A percentile compares a stretch with the other conserved stretches of the same genome.
These are phyloP conservation scores for Epithemia pelagica DNA, from an alignment of 108 stramenopile species.

Conservation along the genomic window DNA sequence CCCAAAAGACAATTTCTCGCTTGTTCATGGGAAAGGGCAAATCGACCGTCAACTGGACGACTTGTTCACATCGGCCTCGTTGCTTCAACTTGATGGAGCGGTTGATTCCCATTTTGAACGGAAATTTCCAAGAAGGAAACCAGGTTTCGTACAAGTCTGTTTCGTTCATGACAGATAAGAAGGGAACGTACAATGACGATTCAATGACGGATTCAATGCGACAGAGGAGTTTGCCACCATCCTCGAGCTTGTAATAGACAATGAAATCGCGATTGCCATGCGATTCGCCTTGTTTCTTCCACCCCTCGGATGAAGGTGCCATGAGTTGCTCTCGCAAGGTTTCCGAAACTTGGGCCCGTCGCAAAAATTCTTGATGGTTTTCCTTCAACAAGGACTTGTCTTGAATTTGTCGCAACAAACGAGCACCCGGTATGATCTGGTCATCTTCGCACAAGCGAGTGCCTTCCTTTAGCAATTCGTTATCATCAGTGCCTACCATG, in stretches of 20 bases:
- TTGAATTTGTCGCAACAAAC: slow-evolving; percentile 19
- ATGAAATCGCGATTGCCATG: slow-evolving; percentile 54
- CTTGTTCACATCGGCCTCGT: slow-evolving; percentile 44
- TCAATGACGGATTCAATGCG: slow-evolving; percentile 65
- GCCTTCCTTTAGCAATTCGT: slow-evolving; percentile 25
- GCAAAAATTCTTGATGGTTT: slow-evolving; percentile 29
- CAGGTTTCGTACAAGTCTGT: slow-evolving; percentile 62
- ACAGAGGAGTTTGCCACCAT: slow-evolving; percentile 30
- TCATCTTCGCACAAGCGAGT: slow-evolving; percentile 26
- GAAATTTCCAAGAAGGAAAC: slow-evolving; percentile 54
- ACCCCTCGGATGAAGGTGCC: slow-evolving; percentile 16
- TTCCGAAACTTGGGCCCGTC: slow-evolving; percentile 27
- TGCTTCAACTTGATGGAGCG: slow-evolving; percentile 51
- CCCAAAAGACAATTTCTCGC: slow-evolving; percentile 45
- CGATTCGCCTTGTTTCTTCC: slow-evolving; percentile 61
- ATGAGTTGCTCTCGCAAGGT: background rate
- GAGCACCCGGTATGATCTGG: slow-evolving; percentile 29
- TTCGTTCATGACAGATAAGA: slow-evolving; percentile 71
- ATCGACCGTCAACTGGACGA: slow-evolving; percentile 39
- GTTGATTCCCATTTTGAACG: slow-evolving; percentile 39
- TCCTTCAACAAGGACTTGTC: slow-evolving; percentile 6
- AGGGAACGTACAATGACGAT: slow-evolving; percentile 42
- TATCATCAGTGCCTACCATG: background rate
- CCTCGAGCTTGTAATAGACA: slow-evolving; percentile 54
- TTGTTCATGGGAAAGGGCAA: slow-evolving; percentile 50